Evolutionary conservation across 2,329 filamentous ascomycete species (phyloP).

Genomic region (Akanthomyces lecanii): DNA sequence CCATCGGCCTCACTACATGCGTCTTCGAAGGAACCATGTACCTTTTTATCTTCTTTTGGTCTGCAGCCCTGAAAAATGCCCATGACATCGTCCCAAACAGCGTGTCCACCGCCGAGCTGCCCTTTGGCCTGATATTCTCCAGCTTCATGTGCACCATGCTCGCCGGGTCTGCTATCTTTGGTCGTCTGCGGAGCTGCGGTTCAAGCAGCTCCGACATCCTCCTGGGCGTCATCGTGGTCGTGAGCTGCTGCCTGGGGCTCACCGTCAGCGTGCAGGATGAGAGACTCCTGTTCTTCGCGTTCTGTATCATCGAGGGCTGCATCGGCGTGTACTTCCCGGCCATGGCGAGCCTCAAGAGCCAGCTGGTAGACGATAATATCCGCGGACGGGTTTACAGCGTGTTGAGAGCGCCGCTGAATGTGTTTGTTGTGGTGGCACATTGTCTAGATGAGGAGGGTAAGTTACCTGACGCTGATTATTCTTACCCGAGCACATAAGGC

Average conservation of each 20-base stretch:
- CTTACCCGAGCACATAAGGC: background rate
- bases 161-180: conserved; percentile 42
- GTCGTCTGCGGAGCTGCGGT: background rate
- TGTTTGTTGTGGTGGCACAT: conserved; percentile 48
- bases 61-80: conserved; percentile 47
- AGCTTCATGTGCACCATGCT: conserved; percentile 56
- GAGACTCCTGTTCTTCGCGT: conserved; percentile 47
- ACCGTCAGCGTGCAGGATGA: conserved; percentile 41
- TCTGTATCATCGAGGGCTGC: conserved; percentile 54
- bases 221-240: conserved; percentile 25
- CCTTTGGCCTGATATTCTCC: conserved; percentile 50
- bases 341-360: conserved; percentile 51
- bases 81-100: conserved; percentile 22
- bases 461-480: conserved; percentile 1
- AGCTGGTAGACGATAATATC: conserved; percentile 48
- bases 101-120: conserved; percentile 25
- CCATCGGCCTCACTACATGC: conserved; percentile 48
- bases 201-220: background rate
- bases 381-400: conserved; percentile 53
- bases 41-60: conserved; percentile 61
- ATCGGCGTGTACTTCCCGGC: conserved; percentile 56
- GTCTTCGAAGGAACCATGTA: conserved; percentile 61
- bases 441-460: conserved; percentile 41
- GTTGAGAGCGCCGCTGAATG: conserved; percentile 53
- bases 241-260: conserved; percentile 36